Evolutionary conservation across 2,329 filamentous ascomycete genomes (phyloP), one percentile per base, ranked within the genome.

Genomic region (Fusarium keratoplasticum): DNA sequence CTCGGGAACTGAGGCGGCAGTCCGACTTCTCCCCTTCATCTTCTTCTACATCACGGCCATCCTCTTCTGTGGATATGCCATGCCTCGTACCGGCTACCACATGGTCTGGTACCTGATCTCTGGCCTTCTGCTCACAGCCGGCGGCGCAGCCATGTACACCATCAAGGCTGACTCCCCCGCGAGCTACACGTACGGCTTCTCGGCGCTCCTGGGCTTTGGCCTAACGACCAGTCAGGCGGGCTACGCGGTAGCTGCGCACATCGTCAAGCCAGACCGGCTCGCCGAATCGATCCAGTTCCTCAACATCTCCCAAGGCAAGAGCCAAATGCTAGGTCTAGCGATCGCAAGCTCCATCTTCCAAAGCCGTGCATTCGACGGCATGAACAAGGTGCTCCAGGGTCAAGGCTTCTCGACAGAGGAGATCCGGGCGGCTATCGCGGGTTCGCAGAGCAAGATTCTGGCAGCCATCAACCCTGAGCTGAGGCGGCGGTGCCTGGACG

Each of bases 121-220:
- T 29, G 57, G 57, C 11, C 16, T 59, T 13, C 5, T 40, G 22
- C 35, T 59, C 16, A 42, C 35, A 14, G 57, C 36, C 7, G 57
- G 57, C 9, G 25, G 57, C 3, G 57, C 35, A 27, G 18, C 16
- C 36, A 59, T 59, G 57, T 40, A 59, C 25, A 59, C 20, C 35
- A 40, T 59, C 35, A 54, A 70, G 35, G 47, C 55, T 18, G 57
- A 59, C n/a, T 72, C 69, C 1, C 67, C 74, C 13, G 59, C 64
- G 4, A 70, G 68, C 31, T 63, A 76, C 47, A 75, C 72, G 1
- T 75, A 75, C 66, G 73, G 75, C 36, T 75, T 72, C 47, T 65
- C 66, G 2, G 61, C 58, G 4, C 58, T 75, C n/a, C n/a, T 73
- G 25, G 71, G 68, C 14, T 67, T 75, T n/a, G 71, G 72, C 6